Evolutionary conservation across 23 red algal species (phyloP).

Genomic region (Agarophyton chilense): DNA sequence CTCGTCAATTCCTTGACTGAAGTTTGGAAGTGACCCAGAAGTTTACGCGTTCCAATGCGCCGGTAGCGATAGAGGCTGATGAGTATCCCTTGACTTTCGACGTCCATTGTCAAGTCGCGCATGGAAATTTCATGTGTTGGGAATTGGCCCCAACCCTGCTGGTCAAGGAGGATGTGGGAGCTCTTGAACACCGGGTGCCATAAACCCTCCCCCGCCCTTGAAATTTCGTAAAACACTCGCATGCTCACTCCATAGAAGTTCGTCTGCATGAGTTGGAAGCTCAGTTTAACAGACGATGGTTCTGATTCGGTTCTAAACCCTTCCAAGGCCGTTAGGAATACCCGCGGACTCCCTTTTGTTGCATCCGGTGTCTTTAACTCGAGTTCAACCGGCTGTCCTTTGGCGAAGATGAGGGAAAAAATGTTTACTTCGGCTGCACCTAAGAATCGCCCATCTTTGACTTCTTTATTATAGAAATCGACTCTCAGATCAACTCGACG

Average conservation of each 20-base stretch:
- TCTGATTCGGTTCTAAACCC: conserved; percentile 18
- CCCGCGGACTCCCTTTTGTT: conserved; percentile 30
- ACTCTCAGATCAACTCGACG: conserved; percentile 37
- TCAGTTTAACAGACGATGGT: conserved; percentile 3
- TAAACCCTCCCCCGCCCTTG: conserved; percentile 14
- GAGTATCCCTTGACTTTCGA: conserved; percentile 36
- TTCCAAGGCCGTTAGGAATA: conserved; percentile 51
- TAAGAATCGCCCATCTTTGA: conserved; percentile 28
- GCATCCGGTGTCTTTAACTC: conserved; percentile 45
- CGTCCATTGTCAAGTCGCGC: conserved; percentile 49
- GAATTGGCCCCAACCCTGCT: conserved; percentile 63
- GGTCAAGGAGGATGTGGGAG: conserved; percentile 26
- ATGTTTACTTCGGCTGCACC: conserved; percentile 52
- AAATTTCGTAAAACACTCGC: conserved; percentile 67
- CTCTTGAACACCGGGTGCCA: conserved; percentile 69
- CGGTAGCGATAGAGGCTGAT: conserved; percentile 48
- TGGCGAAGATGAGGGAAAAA: conserved; percentile 29
- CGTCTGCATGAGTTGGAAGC: conserved; percentile 59
- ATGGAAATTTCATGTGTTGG: conserved; percentile 39
- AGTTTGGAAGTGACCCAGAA: conserved; percentile 55
- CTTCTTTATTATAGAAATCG: conserved; percentile 64
- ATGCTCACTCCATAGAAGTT: conserved; percentile 63
- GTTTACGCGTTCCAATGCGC: conserved; percentile 36
- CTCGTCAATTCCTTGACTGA: conserved; percentile 46
- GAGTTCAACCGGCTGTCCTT: conserved; percentile 48